Evolutionary conservation across 2,329 filamentous ascomycete species (phyloP), one percentile per base, ranked within the genome.

Genomic region (Magnaporthales sp.): DNA sequence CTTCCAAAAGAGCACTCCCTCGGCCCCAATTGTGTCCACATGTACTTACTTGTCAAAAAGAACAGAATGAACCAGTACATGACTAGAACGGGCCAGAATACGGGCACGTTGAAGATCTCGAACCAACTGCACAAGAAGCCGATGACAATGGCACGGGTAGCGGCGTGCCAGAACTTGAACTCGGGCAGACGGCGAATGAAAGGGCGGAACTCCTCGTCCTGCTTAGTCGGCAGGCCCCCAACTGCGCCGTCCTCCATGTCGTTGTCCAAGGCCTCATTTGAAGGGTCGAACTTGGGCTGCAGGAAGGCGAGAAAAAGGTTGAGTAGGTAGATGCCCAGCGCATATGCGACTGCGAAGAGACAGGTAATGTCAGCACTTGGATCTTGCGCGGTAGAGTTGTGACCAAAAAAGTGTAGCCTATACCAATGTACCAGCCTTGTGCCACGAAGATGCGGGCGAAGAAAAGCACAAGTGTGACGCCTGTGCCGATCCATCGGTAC

Each of bases 141-240:
- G 74, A 98, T 91, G 71, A 83, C 76, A 73, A 98, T 86, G 66
- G 94, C 94, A 75, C 93, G 88, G 67, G 94, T 98, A 66, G 94
- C 93, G 74, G 91, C 91, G 81, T 97, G 92, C 95, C 95, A 99
- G 84, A 99, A 99, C 86, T 99, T 99, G 86, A 99, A 99, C 80
- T 99, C 95, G 67, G 95, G 95, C 27, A 99, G 87, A 68, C 95
- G 87, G 75, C 95, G 88, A 77, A 99, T 97, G 76, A 99, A 99
- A 3, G 95, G 95, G 70, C 93, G 89, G 84, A 99, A 99, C 81
- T 99, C 95, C 75, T 99, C 93, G 75, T 98, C 94, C 73, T 92
- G 89, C 82, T 97, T 97, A 67, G 93, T 98, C 27, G 95, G 95
- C 60, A 99, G 87, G 29, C 87, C 87, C 66, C 90, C 89, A 30